Evolutionary conservation across 176 grass and related monocot species (phyloP), one percentile per base, ranked within the genome.

Genomic region (Puya raimondii): DNA sequence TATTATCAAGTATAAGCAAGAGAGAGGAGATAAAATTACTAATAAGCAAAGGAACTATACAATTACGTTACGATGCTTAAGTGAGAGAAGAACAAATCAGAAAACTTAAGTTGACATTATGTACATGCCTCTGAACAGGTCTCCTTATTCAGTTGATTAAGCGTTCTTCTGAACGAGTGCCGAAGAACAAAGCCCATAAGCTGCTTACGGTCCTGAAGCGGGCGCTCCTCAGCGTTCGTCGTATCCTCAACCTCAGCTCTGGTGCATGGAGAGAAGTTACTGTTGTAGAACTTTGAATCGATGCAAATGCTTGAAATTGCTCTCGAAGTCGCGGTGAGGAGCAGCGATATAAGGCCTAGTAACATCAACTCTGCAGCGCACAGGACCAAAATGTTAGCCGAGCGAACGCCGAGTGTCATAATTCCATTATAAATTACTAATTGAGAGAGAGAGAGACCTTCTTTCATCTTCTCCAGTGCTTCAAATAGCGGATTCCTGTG

Each of bases 401-500:
- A 68, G 11, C 6, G 69, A 59, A 27, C 6, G 33, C 29, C 4
- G 29, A 42, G 33, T 42, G 33, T 42, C 16, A 0, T 65, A 26
- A 80, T 49, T 72, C 16, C 11, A 61, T 3, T 9, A 42, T 67
- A 20, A 14, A 83, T 25, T 50, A n/a, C 22, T 23, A 10, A 50
- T 65, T 42, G 52, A 15, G 20, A 10, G 52, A 10, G 11, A 76
- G n/a, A 12, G 52, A 6, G 70, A 96, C 92, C 92, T 92, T 92
- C 89, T 85, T 97, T 97, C 93, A 97, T 97, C 71, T 92, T 92
- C 78, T 97, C 93, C 71, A 97, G 81, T 4, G 93, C 86, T 69
- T 97, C 88, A 79, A 76, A 72, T 13, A 97, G 89, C 72, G 93
- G 93, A 57, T 97, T 92, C 58, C 93, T 79, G 54, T 79, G 81